Conservation (phyloP, 1,139 yeast genomes). For the Wickerhamiella pararugosa region DNA sequence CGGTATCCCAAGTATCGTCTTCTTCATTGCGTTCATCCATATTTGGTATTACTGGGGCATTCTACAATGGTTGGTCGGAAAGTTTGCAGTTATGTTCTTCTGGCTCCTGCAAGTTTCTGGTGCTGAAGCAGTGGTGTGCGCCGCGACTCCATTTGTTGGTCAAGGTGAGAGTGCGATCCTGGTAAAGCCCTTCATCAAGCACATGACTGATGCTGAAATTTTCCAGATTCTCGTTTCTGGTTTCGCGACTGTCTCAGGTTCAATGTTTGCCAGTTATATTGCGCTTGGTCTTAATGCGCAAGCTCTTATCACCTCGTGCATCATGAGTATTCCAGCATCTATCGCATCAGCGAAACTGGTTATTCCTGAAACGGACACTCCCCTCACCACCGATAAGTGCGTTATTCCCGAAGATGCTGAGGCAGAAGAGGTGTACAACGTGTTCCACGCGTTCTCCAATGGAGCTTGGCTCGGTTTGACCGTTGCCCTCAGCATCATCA, state of each 20-base stretch:
- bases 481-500: slow-evolving; percentile 46
- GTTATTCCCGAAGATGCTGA: slow-evolving; percentile 33
- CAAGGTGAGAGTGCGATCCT: slow-evolving; percentile 55
- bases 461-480: slow-evolving; percentile 49
- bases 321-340: slow-evolving; percentile 58
- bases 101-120: slow-evolving; percentile 50
- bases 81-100: slow-evolving; percentile 45
- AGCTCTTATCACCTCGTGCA: slow-evolving; percentile 52
- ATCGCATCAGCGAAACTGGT: slow-evolving; percentile 49
- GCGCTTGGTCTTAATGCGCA: slow-evolving; percentile 51
- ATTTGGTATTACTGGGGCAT: slow-evolving; percentile 47
- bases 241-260: slow-evolving; percentile 53
- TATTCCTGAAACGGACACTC: slow-evolving; percentile 45
- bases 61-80: slow-evolving; percentile 46
- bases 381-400: slow-evolving; percentile 38
- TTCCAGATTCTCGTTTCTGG: slow-evolving; percentile 57
- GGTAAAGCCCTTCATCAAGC: slow-evolving; percentile 47
- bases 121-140: slow-evolving; percentile 55
- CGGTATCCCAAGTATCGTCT: slow-evolving; percentile 47
- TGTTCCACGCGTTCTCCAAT: slow-evolving; percentile 48
- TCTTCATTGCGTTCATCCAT: slow-evolving; percentile 51
- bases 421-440: slow-evolving; percentile 36
- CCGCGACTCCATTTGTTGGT: slow-evolving; percentile 57
- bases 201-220: slow-evolving; percentile 45
- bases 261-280: slow-evolving; percentile 50